A percentile compares a stretch with the other conserved stretches of the same genome.
Conservation (phyloP, 371 early-diverging fungal species). For the Rhizomucor miehei region DNA sequence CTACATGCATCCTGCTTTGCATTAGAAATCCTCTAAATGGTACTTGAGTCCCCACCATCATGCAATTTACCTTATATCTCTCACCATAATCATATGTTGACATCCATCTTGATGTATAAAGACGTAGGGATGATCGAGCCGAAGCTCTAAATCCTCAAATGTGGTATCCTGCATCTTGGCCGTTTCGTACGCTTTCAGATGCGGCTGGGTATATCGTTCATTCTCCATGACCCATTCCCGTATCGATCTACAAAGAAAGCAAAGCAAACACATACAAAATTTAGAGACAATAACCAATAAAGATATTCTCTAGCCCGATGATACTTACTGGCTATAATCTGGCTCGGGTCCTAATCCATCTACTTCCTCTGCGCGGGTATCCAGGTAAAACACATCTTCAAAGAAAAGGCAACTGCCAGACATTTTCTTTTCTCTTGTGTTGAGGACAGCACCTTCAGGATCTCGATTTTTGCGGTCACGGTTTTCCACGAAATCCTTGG, state of each 20-base stretch:
- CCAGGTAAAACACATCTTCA: slow-evolving; percentile 46
- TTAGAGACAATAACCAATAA: neutral
- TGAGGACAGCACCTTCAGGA: slow-evolving; percentile 11
- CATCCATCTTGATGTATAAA: slow-evolving; percentile 75
- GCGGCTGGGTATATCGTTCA: slow-evolving; percentile 14
- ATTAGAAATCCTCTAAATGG: neutral
- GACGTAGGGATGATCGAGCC: slow-evolving; percentile 60
- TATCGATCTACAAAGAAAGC: slow-evolving; percentile 14
- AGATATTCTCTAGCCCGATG: neutral
- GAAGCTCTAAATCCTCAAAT: slow-evolving; percentile 56
- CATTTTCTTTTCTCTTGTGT: slow-evolving; percentile 19
- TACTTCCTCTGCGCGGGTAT: slow-evolving; percentile 27
- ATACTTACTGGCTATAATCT: slow-evolving; percentile 30
- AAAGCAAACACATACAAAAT: too few species aligned
- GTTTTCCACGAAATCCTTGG: slow-evolving; percentile 18
- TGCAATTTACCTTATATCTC: slow-evolving; percentile 51
- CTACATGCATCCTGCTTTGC: slow-evolving; percentile 20
- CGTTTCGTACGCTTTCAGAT: slow-evolving; percentile 16
- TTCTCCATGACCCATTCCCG: slow-evolving; percentile 29
- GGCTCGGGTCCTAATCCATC: slow-evolving; percentile 9
- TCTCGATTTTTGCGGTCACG: slow-evolving; percentile 7
- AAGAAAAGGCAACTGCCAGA: slow-evolving; percentile 41
- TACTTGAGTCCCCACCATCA: neutral
- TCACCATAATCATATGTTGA: slow-evolving; percentile 68
- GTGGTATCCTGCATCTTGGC: slow-evolving; percentile 47